Evolutionary conservation across 345 rosid species (phyloP).

Genomic region (Arabidopsis thaliana): DNA sequence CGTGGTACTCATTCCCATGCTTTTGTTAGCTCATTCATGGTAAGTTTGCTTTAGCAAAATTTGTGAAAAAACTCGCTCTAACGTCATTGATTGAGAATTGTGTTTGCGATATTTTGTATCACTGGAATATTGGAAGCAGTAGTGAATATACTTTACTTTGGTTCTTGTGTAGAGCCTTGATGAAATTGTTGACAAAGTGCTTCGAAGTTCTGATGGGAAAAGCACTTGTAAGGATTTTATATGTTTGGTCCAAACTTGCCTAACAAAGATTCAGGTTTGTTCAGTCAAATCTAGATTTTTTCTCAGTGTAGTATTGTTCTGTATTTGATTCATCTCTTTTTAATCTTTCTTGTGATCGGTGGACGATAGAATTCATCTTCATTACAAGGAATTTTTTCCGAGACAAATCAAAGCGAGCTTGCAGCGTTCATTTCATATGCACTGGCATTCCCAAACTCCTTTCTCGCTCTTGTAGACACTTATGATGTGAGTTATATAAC

Average conservation of each 20-base stretch:
- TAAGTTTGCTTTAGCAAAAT: conserved; percentile 39
- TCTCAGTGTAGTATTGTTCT: not conserved
- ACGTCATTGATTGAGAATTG: not conserved
- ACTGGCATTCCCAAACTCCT: conserved; percentile 81
- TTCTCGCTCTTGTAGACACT: conserved; percentile 93
- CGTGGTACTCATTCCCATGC: conserved; percentile 98
- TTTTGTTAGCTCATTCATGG: conserved; percentile 95
- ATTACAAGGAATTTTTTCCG: conserved; percentile 60
- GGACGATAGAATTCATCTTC: conserved; percentile 66
- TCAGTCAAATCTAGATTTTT: not conserved
- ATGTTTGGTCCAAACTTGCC: conserved; percentile 73
- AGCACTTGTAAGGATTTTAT: conserved; percentile 84
- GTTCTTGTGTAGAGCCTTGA: conserved; percentile 66
- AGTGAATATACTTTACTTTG: conserved; percentile 30
- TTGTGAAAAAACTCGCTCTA: not conserved
- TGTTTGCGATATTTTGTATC: not conserved
- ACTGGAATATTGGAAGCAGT: not conserved
- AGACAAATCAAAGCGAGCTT: conserved; percentile 94
- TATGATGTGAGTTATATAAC: conserved; percentile 73
- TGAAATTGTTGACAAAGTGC: conserved; percentile 75
- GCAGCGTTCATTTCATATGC: conserved; percentile 95
- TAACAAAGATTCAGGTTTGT: conserved; percentile 76
- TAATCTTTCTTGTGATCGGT: conserved; percentile 10
- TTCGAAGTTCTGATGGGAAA: conserved; percentile 69
- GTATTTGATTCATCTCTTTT: conserved; percentile 23